Evolutionary conservation across 495 filamentous ascomycete genomes (phyloP), one percentile per base, ranked within the genome.

Genomic region (Trichoderma orchidacearum): DNA sequence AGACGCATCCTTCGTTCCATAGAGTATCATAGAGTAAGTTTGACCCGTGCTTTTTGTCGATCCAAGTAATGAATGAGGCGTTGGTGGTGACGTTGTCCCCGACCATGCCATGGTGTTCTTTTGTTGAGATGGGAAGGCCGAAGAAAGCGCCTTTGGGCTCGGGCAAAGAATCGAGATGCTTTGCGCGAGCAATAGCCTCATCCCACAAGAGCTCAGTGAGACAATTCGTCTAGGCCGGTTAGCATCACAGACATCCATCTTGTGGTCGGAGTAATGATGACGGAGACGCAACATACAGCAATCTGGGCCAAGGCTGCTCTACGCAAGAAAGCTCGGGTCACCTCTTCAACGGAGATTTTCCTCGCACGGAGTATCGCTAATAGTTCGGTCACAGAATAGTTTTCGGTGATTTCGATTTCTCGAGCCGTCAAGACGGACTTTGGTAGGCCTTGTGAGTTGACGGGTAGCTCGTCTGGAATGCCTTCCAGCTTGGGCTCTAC

Each of bases 1-100:
- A 88, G 5, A 95, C 78, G 11, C 89, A 90, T n/a, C 85, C 85
- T 25, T 88, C 87, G 64, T 85, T 82, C 62, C 87, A 84, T 27
- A 95, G 68, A 1, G 95, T 61, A 53, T 73, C 56, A 4, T 61
- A 64, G 1, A 70, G 59, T 52, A 66, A 32, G 27, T 68, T 64
- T 41, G 63, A 35, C 8, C 21, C 1, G 0, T 63, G 64, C 3
- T 62, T 60, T 36, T 65, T 58, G n/a, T 58, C 66, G 9, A 68
- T 55, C 56, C 65, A 63, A 5, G 63, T 63, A 0, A 61, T 58
- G 59, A 67, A 64, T 36, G 53, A 55, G 5, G 53, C 53, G 28
- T 23, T 34, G n/a, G 31, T 28, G 13, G 31, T 38, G 1, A 28
- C 31, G 31, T 55, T 55, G 4, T 55, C 31, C 3, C 23, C 29